A percentile compares a stretch with the other conserved stretches of the same genome.
Conservation (phyloP, 179 eudicot species). For the Dionaea muscipula region DNA sequence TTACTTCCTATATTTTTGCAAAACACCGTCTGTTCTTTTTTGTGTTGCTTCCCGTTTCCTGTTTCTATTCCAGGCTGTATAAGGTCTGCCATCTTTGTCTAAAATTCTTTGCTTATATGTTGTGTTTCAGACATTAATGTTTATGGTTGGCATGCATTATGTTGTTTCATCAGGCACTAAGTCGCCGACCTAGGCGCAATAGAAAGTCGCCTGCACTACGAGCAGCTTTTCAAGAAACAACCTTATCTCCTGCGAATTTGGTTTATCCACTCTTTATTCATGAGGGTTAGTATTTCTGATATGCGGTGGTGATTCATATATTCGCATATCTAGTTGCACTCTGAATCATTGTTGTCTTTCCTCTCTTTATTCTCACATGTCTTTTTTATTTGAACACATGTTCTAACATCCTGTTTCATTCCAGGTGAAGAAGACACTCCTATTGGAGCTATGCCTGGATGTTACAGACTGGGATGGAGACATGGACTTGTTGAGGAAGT, state of each 20-base stretch:
- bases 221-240: slow-evolving; percentile 85
- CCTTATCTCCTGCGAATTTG: slow-evolving; percentile 72
- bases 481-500: slow-evolving; percentile 97
- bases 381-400: too few species aligned
- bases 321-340: not conserved
- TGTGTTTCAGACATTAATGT: not conserved
- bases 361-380: not conserved
- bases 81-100: too few species aligned
- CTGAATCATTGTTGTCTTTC: not conserved
- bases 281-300: slow-evolving; percentile 46
- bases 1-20: too few species aligned
- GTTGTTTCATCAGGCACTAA: slow-evolving; percentile 28
- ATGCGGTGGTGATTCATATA: not conserved
- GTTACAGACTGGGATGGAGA: slow-evolving; percentile 95
- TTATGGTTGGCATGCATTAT: slow-evolving; percentile 7
- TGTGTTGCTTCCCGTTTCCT: too few species aligned
- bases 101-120: too few species aligned
- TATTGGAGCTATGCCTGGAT: slow-evolving; percentile 99
- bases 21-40: too few species aligned
- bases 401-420: not conserved
- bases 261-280: slow-evolving; percentile 95
- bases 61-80: too few species aligned
- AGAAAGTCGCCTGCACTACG: slow-evolving; percentile 57
- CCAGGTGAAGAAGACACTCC: slow-evolving; percentile 90
- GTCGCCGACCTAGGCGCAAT: slow-evolving; percentile 78